phyloP scores from a whole-genome alignment of 208 protist genomes.

The Leishmania aethiopica region DNA sequence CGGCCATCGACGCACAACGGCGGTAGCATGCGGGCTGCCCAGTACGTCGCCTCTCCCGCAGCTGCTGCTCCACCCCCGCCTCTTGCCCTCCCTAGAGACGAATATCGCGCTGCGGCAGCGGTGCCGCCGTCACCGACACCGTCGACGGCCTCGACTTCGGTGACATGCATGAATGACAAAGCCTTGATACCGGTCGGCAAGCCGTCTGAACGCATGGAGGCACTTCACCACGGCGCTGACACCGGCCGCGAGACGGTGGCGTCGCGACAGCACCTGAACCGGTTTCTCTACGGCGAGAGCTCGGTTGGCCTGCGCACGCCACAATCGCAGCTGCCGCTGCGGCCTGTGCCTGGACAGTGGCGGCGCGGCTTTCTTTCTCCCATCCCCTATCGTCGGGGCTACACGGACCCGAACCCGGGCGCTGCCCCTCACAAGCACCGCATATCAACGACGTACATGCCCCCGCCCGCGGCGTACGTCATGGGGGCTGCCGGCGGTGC shows the following conservation, averaged over 20 bases:
- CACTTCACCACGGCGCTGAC: slow-evolving; percentile 3
- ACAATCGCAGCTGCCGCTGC: neutral
- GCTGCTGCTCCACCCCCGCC: neutral
- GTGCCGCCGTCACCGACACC: neutral
- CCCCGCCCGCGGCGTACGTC: slow-evolving; percentile 29
- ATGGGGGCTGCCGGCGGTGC: slow-evolving; percentile 5
- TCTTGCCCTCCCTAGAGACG: neutral
- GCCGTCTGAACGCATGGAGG: slow-evolving; percentile 24
- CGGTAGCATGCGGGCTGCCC: neutral
- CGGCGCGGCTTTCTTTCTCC: neutral
- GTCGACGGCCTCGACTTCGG: slow-evolving; percentile 3
- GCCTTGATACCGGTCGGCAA: slow-evolving; percentile 12
- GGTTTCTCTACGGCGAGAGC: neutral
- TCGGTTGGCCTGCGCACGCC: neutral
- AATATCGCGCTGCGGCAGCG: neutral
- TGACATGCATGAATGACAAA: neutral
- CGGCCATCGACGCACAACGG: neutral
- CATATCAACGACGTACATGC: slow-evolving; percentile 18
- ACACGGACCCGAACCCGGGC: slow-evolving; percentile 20
- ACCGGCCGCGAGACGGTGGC: neutral
- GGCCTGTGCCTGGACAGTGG: neutral
- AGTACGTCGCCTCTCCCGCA: neutral
- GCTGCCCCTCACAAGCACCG: slow-evolving; percentile 1
- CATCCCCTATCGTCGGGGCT: slow-evolving; percentile 19
- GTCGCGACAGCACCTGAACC: neutral